A percentile compares a stretch with the other conserved stretches of the same genome.
These are phyloP conservation scores for Dentipellis sp. DNA, from an alignment of 768 basidiomycete genomes.

Conservation along the genomic window DNA sequence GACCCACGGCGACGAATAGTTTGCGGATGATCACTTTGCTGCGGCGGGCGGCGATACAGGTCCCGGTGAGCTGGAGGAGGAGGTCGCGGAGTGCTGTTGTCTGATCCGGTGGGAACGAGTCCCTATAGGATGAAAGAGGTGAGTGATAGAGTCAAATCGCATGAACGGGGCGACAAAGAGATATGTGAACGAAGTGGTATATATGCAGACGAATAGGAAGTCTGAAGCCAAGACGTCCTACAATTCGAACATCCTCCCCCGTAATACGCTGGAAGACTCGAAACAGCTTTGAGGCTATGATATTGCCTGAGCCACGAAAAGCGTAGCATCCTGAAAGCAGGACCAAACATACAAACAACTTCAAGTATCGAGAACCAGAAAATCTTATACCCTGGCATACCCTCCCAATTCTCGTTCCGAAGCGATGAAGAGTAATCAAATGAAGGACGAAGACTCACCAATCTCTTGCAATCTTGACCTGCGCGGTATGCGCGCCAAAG, in stretches of 20 bases:
- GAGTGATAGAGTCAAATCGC: neutral
- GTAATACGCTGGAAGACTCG: no score
- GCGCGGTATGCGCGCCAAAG: conserved; percentile 89
- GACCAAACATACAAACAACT: no score
- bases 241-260: no score
- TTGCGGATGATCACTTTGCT: conserved; percentile 75
- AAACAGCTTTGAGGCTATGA: no score
- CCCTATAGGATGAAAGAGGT: conserved; percentile 36
- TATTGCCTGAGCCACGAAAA: no score
- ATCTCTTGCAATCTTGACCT: conserved; percentile 89
- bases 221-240: no score
- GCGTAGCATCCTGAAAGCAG: no score
- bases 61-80: conserved; percentile 60
- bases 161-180: neutral
- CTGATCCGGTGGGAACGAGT: conserved; percentile 58
- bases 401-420: neutral
- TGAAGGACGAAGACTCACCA: conserved; percentile 43
- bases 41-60: conserved; percentile 47
- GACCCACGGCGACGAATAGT: conserved; percentile 75
- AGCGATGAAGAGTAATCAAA: neutral
- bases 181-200: no score
- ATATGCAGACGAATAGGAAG: no score
- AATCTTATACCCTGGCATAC: no score
- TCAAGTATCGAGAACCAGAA: no score
- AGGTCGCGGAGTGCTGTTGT: conserved; percentile 50